Evolutionary conservation across 768 basidiomycete species (phyloP), one percentile per base, ranked within the genome.

Genomic region (Suillus lakei): DNA sequence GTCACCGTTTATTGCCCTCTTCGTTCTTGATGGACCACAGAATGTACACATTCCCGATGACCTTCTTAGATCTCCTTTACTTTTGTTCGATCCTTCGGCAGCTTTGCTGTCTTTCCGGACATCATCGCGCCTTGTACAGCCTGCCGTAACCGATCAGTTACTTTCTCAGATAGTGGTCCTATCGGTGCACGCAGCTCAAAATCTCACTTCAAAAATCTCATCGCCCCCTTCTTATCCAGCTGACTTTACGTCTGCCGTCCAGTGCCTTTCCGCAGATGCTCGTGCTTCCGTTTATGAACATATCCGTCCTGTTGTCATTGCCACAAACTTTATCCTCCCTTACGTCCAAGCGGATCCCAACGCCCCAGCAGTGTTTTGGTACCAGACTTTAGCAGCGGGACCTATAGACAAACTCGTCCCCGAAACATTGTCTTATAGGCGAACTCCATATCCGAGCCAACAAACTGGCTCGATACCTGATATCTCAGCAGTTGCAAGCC

Each of bases 381-480:
- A 74, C 58, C 54, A 68, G 56, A 39, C 39, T 34, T 43, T 74
- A 21, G 64, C 62, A 7, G 50, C 53, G n/a, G 60, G 51, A n/a
- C 44, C 9, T 30, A 61, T 15, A 36, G 43, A 28, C n/a, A 39
- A 43, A 39, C 50, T 36, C 21, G 60, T 44, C 7, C 50, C 56
- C 13, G 64, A 73, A 62, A 62, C 44, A 15, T n/a, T 73, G 46
- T 68, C 72, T 26, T 84, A 83, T 67, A n/a, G 38, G 44, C 43
- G 76, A 80, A 50, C 71, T 83, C 30, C 71, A 83, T 60, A 66
- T 60, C 21, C 70, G 66, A 39, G 75, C 81, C 13, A 84, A 84
- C 66, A 76, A 77, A 67, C 65, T 83, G 2, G 83, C 82, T 10
- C 80, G 74, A 13, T 85, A 83, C 80, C 68, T 85, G 39, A 65